Evolutionary conservation across 2,329 filamentous ascomycete species (phyloP), one percentile per base, ranked within the genome.

Genomic region (Cercospora canescens): DNA sequence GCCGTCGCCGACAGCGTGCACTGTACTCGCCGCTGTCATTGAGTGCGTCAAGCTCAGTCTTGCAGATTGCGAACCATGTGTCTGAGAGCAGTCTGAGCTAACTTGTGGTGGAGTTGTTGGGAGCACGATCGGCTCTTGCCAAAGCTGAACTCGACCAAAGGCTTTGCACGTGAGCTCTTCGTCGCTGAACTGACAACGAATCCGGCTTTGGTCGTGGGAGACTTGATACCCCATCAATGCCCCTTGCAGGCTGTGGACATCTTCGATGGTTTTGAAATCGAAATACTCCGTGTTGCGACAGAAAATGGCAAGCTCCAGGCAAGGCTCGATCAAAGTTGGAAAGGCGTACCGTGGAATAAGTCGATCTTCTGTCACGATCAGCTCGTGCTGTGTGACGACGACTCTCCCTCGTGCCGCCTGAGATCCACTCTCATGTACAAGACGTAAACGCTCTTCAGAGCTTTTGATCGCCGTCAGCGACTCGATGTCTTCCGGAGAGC

Each of bases 151-250:
- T 11, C 67, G 62, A 8, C 52, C 30, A 32, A 35, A 35, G 32
- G 65, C 69, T 26, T 30, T 60, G 34, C 66, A 70, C 28, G 67
- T 62, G 9, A 65, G 45, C 24, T 62, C 37, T 30, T 71, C 35
- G 18, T 68, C 64, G 21, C 64, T 68, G 63, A 70, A 71, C 24
- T 69, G 69, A 37, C 66, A 67, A 14, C 60, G 64, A 12, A 70
- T 62, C 16, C 58, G 57, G 1, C 35, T 52, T 30, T 71, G 68
- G 35, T 71, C 68, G 18, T 69, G 69, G 11, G 68, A 64, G 8
- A 71, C 63, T 6, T 71, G 62, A 67, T 67, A 77, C 64, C 60
- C 76, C 60, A 57, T 71, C 60, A 72, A 63, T 18, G 69, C 69
- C 16, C 62, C 63, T 54, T 71, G 70, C 41, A 72, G 69, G 14